Conservation (phyloP, 805 yeast species). For the Myxozyma geophila region DNA sequence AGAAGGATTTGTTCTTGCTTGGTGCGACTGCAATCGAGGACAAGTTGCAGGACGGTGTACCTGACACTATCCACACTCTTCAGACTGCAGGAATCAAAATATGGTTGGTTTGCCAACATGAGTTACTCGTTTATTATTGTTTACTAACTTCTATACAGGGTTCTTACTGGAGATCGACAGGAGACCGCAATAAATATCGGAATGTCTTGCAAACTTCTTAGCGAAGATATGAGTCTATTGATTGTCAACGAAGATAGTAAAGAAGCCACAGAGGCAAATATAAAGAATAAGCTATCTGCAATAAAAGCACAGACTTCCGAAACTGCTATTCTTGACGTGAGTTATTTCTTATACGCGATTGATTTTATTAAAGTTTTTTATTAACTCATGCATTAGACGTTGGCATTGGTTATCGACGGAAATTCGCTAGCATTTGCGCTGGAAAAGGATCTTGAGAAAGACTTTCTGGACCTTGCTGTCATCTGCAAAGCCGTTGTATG, state of each 20-base stretch:
- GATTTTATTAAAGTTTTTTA: too few relatives aligned
- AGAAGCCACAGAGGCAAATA: conserved; percentile 74
- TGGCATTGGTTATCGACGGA: conserved; percentile 94
- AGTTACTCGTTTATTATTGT: not conserved
- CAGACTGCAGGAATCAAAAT: conserved; percentile 97
- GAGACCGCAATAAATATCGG: conserved; percentile 99
- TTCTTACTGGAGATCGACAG: conserved; percentile 96
- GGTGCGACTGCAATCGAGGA: conserved; percentile 99
- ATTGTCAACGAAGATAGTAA: conserved; percentile 85
- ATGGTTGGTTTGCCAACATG: conserved; percentile 56
- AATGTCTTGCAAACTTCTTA: conserved; percentile 90
- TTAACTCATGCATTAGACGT: conserved; percentile 54
- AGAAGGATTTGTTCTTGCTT: conserved; percentile 71
- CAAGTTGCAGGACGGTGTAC: conserved; percentile 96
- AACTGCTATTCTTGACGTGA: conserved; percentile 54
- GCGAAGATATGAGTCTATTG: conserved; percentile 94
- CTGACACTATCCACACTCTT: conserved; percentile 92
- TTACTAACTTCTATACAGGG: conserved; percentile 44
- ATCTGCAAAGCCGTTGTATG: conserved; percentile 95
- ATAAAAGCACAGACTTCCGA: conserved; percentile 52
- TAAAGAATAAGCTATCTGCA: conserved; percentile 75
- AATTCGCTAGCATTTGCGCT: conserved; percentile 85
- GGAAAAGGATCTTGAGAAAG: conserved; percentile 76
- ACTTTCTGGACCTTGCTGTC: conserved; percentile 77
- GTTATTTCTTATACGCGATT: conserved; percentile 39